Base-by-base conservation (phyloP, 345 rosid genomes). In the Conringia planisiliqua region DNA sequence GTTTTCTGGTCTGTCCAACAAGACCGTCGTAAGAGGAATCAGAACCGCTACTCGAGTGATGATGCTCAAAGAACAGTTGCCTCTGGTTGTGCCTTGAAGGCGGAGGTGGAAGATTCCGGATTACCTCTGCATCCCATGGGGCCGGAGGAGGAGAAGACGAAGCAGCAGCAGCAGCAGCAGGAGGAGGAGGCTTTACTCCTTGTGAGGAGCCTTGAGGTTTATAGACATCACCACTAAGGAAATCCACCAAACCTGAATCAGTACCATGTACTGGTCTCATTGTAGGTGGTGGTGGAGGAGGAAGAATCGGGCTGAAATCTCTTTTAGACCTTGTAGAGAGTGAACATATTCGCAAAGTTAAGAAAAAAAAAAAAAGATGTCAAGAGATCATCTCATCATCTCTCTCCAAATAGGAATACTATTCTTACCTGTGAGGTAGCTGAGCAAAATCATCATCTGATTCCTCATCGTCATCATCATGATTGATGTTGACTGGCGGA, bases 251-350 rank as follows among this genome's bases (percentile, higher is more conserved):
- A 38, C 81, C 74, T 6, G 91, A 70, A 58, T 85, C 88, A 17
- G 17, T n/a, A n/a, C n/a, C n/a, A n/a, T n/a, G n/a, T n/a, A n/a
- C n/a, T n/a, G n/a, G n/a, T n/a, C n/a, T n/a, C n/a, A n/a, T n/a
- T n/a, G n/a, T n/a, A n/a, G 88, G 73, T 67, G 96, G 96, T 47
- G 97, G 98, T 32, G 97, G 94, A 26, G 92, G 94, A 80, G 91
- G 90, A 81, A 84, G 87, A 78, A 87, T 73, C 10, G 90, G 92
- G 68, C 73, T 80, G 73, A 47, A 72, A 72, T 63, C 82, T 78
- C 90, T 88, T 52, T 90, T 78, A 67, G 96, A 80, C 87, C 97
- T 90, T 43, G 84, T 62, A 64, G 60, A 50, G 42, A 58, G 70
- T 50, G 10, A 47, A 64, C 4, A 17, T 2, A 7, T 30, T 55